phyloP scores from a whole-genome alignment of 805 yeast genomes.

The Groenewaldozyma tartarivorans region DNA sequence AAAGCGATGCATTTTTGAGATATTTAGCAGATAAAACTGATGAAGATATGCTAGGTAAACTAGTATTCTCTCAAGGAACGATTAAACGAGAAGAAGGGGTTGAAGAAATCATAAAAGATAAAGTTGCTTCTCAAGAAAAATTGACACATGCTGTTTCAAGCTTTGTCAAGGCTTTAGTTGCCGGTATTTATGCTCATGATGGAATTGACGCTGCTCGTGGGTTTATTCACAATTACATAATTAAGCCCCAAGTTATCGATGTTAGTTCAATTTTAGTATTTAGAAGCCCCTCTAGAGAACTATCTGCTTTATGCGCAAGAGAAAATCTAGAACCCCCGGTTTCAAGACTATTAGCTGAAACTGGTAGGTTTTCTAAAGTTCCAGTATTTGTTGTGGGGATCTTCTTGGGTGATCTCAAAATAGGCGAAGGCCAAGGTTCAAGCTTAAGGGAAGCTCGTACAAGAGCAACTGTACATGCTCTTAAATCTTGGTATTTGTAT shows the following conservation, averaged over 20 bases:
- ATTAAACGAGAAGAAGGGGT: conserved; percentile 16
- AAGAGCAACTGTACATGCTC: conserved; percentile 82
- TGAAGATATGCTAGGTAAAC: conserved; percentile 35
- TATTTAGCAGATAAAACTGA: conserved; percentile 60
- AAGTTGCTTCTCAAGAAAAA: conserved; percentile 35
- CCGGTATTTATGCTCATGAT: conserved; percentile 68
- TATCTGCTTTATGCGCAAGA: conserved; percentile 66
- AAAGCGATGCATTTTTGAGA: conserved; percentile 49
- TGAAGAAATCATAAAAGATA: conserved; percentile 31
- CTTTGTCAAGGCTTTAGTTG: conserved; percentile 74
- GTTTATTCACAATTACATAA: conserved; percentile 65
- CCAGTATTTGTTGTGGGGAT: conserved; percentile 91
- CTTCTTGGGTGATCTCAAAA: conserved; percentile 68
- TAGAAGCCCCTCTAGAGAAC: conserved; percentile 76
- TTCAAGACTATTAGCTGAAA: conserved; percentile 79
- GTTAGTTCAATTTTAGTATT: conserved; percentile 68
- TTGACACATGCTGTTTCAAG: conserved; percentile 39
- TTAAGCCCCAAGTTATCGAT: conserved; percentile 69
- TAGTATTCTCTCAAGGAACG: conserved; percentile 11
- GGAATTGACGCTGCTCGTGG: conserved; percentile 55
- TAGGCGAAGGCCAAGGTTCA: conserved; percentile 93
- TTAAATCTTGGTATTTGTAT: conserved; percentile 87
- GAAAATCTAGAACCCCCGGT: conserved; percentile 67
- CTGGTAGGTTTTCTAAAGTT: conserved; percentile 76
- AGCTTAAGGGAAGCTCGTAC: conserved; percentile 86